These are phyloP conservation scores for Phialocephala sp. DNA, from an alignment of 2,329 filamentous ascomycete species.

Conservation along the genomic window DNA sequence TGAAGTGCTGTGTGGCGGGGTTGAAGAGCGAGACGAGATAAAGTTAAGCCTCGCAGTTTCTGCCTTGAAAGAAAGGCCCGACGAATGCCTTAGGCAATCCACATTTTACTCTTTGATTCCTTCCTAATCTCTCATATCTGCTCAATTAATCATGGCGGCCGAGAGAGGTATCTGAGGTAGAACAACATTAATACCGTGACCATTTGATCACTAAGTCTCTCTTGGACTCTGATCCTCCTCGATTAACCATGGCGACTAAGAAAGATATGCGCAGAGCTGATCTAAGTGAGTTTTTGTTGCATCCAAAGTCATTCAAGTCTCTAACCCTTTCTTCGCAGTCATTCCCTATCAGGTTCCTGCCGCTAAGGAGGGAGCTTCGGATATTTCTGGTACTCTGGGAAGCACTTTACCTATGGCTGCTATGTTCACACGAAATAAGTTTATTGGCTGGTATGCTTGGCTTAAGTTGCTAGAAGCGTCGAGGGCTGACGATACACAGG, in stretches of 20 bases:
- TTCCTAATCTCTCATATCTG: too few relatives aligned
- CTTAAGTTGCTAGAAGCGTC: constrained; percentile 29
- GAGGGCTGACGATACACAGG: constrained; percentile 50
- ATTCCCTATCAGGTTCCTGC: constrained; percentile 85
- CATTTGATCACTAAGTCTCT: too few relatives aligned
- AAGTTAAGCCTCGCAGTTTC: too few relatives aligned
- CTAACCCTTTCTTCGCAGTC: constrained; percentile 56
- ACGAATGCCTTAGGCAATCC: too few relatives aligned
- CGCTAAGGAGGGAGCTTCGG: constrained; percentile 65
- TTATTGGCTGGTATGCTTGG: constrained; percentile 62
- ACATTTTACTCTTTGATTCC: too few relatives aligned
- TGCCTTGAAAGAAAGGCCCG: too few relatives aligned
- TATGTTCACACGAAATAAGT: constrained; percentile 92
- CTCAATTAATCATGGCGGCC: too few relatives aligned
- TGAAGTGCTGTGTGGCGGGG: not conserved
- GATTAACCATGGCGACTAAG: constrained; percentile 63
- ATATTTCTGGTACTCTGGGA: constrained; percentile 72
- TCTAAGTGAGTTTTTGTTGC: constrained; percentile 63
- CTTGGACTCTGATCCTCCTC: too few relatives aligned
- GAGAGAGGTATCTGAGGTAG: too few relatives aligned
- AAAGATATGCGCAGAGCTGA: constrained; percentile 80
- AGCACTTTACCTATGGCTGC: constrained; percentile 95
- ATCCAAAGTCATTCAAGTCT: constrained; percentile 8
- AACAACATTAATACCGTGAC: too few relatives aligned
- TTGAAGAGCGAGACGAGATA: not conserved